phyloP scores from a whole-genome alignment of 1,139 yeast genomes.

The Protomyces lactucae-debilis region DNA sequence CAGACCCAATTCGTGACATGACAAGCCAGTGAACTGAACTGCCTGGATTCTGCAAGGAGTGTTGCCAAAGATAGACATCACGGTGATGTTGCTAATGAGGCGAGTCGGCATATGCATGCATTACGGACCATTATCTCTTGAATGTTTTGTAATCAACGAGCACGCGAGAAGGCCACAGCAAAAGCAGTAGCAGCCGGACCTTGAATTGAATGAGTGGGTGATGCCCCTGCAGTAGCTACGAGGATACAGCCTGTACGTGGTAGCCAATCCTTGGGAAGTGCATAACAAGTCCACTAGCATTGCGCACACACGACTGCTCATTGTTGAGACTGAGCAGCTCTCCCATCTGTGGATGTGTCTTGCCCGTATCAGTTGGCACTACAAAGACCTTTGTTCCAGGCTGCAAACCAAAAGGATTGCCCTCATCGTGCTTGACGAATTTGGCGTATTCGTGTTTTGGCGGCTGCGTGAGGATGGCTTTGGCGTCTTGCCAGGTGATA shows the following conservation, averaged over 20 bases:
- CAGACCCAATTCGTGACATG: too few relatives aligned
- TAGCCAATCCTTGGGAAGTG: conserved; percentile 22
- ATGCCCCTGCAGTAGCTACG: not conserved
- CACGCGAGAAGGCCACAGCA: too few relatives aligned
- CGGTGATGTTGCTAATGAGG: too few relatives aligned
- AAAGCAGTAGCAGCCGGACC: not conserved
- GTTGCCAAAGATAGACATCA: too few relatives aligned
- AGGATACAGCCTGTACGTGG: not conserved
- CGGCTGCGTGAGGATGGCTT: conserved; percentile 9
- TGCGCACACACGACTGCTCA: conserved; percentile 19
- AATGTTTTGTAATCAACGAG: too few relatives aligned
- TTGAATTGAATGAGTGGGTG: not conserved
- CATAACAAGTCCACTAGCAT: conserved; percentile 11
- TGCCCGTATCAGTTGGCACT: conserved; percentile 15
- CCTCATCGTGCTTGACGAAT: conserved; percentile 15
- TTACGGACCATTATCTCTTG: too few relatives aligned
- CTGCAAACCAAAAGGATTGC: conserved; percentile 1
- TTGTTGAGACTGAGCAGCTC: conserved; percentile 6
- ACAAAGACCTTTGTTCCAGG: conserved; percentile 5
- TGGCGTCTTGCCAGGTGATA: conserved; percentile 12
- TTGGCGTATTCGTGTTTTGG: conserved; percentile 25
- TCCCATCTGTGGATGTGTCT: conserved; percentile 17
- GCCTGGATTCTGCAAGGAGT: too few relatives aligned
- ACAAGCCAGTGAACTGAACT: too few relatives aligned
- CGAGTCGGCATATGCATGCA: too few relatives aligned